A percentile compares a stretch with the other conserved stretches of the same genome.
Conservation (phyloP, 768 basidiomycete species). For the Tricholomella constricta region DNA sequence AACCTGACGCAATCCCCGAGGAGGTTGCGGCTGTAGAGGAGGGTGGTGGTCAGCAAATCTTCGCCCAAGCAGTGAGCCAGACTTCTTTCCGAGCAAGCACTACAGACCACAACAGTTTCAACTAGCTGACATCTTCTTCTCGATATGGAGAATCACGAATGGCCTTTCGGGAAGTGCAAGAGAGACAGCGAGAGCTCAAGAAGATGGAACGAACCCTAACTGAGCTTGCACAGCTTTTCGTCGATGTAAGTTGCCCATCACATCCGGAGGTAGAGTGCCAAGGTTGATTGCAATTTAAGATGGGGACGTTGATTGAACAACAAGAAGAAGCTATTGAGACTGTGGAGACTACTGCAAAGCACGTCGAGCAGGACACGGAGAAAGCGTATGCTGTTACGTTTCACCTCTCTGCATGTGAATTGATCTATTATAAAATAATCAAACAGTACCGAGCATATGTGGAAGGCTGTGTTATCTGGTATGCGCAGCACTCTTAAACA, state of each 20-base stretch:
- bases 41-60: conserved; percentile 68
- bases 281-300: conserved; percentile 40
- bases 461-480: conserved; percentile 64
- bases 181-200: conserved; percentile 82
- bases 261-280: not conserved
- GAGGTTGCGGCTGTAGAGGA: conserved; percentile 75
- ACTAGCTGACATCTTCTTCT: conserved; percentile 71
- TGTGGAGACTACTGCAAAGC: conserved; percentile 62
- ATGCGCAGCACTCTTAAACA: conserved; percentile 15
- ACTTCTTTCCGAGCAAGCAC: conserved; percentile 1
- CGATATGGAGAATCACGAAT: conserved; percentile 82
- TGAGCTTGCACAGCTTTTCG: conserved; percentile 88
- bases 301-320: conserved; percentile 76
- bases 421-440: conserved; percentile 3
- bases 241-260: conserved; percentile 54
- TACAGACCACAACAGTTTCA: conserved; percentile 2
- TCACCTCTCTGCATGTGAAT: not conserved
- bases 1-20: conserved; percentile 82
- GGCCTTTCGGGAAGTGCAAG: conserved; percentile 87
- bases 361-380: conserved; percentile 69
- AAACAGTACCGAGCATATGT: conserved; percentile 62
- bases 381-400: conserved; percentile 54
- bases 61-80: conserved; percentile 66
- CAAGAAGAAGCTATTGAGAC: conserved; percentile 74
- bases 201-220: conserved; percentile 84